A percentile compares a stretch with the other conserved stretches of the same genome.
Conservation (phyloP, 2,329 filamentous ascomycete species). For the Tolypocladium paradoxum region DNA sequence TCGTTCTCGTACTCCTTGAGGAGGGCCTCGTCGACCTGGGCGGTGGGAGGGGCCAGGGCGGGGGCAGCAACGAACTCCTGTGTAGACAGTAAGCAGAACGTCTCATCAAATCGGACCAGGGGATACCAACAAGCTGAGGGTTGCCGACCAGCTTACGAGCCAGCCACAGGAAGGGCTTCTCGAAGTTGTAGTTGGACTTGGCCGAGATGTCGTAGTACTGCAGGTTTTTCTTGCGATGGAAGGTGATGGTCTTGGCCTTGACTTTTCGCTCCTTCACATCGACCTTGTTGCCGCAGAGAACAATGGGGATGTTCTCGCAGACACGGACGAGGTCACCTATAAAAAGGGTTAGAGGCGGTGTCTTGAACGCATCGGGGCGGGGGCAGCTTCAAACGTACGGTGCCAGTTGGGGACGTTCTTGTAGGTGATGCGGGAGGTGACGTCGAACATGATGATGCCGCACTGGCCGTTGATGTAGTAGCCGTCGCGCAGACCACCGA, state of each 20-base stretch:
- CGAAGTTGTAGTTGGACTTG: slow-evolving; percentile 99
- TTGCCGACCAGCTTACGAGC: slow-evolving; percentile 97
- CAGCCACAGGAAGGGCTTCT: slow-evolving; percentile 99
- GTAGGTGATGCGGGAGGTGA: slow-evolving; percentile 98
- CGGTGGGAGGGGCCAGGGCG: slow-evolving; percentile 88
- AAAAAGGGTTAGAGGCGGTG: background rate
- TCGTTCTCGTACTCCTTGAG: slow-evolving; percentile 77
- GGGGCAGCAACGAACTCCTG: slow-evolving; percentile 95
- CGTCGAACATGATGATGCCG: slow-evolving; percentile 99
- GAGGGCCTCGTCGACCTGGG: slow-evolving; percentile 74
- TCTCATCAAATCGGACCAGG: background rate
- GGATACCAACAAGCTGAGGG: slow-evolving; percentile 31
- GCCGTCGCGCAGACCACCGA: slow-evolving; percentile 95
- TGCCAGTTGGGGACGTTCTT: slow-evolving; percentile 99
- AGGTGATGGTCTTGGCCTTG: slow-evolving; percentile 99
- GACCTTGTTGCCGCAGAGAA: slow-evolving; percentile 98
- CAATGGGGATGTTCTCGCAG: slow-evolving; percentile 98
- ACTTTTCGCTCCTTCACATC: slow-evolving; percentile 99
- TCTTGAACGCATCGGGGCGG: background rate
- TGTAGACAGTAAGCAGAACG: slow-evolving; percentile 14
- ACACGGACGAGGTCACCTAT: slow-evolving; percentile 94
- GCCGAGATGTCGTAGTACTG: slow-evolving; percentile 99
- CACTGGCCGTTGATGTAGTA: slow-evolving; percentile 99
- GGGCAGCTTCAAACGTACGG: slow-evolving; percentile 53
- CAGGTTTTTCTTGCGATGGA: slow-evolving; percentile 99